Conservation (phyloP, 345 rosid genomes). For the Euphorbia peplus region DNA sequence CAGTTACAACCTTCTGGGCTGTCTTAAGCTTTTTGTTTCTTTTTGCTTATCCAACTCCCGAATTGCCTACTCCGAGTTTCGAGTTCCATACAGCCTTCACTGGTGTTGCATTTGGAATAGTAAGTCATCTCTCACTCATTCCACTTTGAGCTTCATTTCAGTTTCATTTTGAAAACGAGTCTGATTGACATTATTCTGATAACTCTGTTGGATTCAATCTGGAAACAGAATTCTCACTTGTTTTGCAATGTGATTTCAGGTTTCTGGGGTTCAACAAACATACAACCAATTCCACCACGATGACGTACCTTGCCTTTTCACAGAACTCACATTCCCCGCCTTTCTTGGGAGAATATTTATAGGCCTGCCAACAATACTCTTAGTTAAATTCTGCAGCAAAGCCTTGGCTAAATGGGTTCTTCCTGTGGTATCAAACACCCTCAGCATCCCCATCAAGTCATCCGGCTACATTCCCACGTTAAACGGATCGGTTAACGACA, state of each 20-base stretch:
- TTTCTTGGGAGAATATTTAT: slow-evolving; percentile 68
- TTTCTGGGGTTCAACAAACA: slow-evolving; percentile 78
- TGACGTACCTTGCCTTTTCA: slow-evolving; percentile 55
- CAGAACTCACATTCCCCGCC: slow-evolving; percentile 39
- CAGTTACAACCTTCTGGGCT: slow-evolving; percentile 89
- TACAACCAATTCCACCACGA: slow-evolving; percentile 91
- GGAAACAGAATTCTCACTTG: not conserved
- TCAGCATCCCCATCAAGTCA: slow-evolving; percentile 76
- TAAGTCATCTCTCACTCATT: slow-evolving; percentile 37
- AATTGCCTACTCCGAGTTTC: slow-evolving; percentile 89
- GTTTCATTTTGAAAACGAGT: no score
- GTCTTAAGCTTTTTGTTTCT: slow-evolving; percentile 79
- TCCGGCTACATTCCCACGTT: slow-evolving; percentile 64
- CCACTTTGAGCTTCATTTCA: not conserved
- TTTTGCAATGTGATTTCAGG: slow-evolving; percentile 39
- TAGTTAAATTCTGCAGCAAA: slow-evolving; percentile 89
- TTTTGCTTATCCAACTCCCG: slow-evolving; percentile 97
- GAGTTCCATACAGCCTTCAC: slow-evolving; percentile 88
- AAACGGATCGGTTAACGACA: slow-evolving; percentile 35
- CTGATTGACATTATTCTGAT: no score
- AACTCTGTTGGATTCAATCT: no score
- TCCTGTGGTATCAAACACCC: slow-evolving; percentile 65
- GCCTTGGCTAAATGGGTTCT: slow-evolving; percentile 81
- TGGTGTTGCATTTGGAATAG: slow-evolving; percentile 94
- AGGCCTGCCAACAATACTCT: slow-evolving; percentile 81